Conservation (phyloP, 2,329 filamentous ascomycete genomes). For the Eutypella sp. region DNA sequence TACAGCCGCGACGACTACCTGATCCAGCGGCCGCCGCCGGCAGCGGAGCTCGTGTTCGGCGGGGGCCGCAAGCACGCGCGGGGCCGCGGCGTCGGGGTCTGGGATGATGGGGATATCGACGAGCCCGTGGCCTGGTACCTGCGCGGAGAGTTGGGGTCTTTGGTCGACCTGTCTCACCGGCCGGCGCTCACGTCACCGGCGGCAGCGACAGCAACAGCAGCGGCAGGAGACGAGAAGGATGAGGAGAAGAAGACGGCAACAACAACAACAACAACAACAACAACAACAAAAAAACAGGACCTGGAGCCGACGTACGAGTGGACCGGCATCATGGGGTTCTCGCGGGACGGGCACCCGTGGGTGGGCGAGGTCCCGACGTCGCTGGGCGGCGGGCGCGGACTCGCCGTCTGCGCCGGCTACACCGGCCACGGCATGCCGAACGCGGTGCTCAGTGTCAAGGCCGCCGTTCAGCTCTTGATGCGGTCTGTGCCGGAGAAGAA, state of each 20-base stretch:
- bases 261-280: conserved; percentile 3
- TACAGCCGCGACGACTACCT: conserved; percentile 63
- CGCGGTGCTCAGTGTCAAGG: conserved; percentile 61
- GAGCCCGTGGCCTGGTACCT: conserved; percentile 51
- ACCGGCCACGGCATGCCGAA: conserved; percentile 76
- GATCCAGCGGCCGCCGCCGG: conserved; percentile 57
- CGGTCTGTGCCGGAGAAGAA: conserved; percentile 40
- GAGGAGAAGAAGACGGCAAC: too few relatives aligned
- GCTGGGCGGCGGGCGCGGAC: conserved; percentile 45
- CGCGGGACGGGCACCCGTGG: conserved; percentile 63
- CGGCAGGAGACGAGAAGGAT: conserved; percentile 6
- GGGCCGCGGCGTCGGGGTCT: conserved; percentile 50
- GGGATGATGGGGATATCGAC: conserved; percentile 56
- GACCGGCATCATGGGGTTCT: conserved; percentile 79
- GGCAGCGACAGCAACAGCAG: not conserved
- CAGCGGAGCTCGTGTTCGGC: conserved; percentile 63
- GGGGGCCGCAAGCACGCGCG: conserved; percentile 58
- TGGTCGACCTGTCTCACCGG: conserved; percentile 35
- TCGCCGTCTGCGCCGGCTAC: conserved; percentile 63
- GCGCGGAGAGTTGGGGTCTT: conserved; percentile 35
- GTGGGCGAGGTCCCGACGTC: conserved; percentile 59
- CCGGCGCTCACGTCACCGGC: conserved; percentile 2
- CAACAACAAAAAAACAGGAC: conserved; percentile 29
- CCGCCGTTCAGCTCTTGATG: conserved; percentile 49
- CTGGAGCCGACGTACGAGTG: conserved; percentile 58